Base-by-base conservation (phyloP, 805 yeast genomes). In the Schizosaccharomyces japonicus region DNA sequence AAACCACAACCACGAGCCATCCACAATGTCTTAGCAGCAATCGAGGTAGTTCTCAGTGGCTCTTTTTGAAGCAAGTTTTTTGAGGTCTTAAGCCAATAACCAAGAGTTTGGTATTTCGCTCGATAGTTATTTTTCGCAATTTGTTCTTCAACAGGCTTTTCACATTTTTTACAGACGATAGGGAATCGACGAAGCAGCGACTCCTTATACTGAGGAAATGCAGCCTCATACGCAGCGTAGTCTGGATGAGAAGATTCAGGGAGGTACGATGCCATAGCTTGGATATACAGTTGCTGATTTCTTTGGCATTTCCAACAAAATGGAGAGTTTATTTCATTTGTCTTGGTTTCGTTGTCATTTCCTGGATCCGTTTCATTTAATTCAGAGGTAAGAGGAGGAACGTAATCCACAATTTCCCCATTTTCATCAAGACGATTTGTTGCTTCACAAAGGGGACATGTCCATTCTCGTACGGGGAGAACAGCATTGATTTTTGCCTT, bases 21-120 rank as follows among this genome's bases (percentile, higher is more conserved):
- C 46, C 46, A 42, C 13, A 42, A 15, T 3, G 13, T 32, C 7
- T 10, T 6, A 2, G 23, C 21, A 42, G 27, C 21, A 13, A 27
- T 17, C 5, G 3, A 17, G 1, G 1, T 42, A 27, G 7, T 26
- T 29, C 8, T 4, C n/a, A 23, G 17, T 8, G 46, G 31, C 8
- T 28, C 17, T 3, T 25, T 11, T 13, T 27, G n/a, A 15, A 42
- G 33, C 7, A 21, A 13, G 5, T 42, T 30, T 23, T 29, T 27
- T 3, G 33, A 28, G 3, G 19, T 21, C 13, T 13, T 17, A 8
- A 42, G 46, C 46, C 46, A 42, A 5, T 42, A 17, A 2, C 53
- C 53, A 11, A 51, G 49, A 1, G 49, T 44, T n/a, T 30, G 31
- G 11, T 53, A 39, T 36, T 51, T 51, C 19, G 53, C 51, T n/a